Evolutionary conservation across 192 early-diverging fungal species (phyloP), one percentile per base, ranked within the genome.

Genomic region (Pilobolus umbonatus): DNA sequence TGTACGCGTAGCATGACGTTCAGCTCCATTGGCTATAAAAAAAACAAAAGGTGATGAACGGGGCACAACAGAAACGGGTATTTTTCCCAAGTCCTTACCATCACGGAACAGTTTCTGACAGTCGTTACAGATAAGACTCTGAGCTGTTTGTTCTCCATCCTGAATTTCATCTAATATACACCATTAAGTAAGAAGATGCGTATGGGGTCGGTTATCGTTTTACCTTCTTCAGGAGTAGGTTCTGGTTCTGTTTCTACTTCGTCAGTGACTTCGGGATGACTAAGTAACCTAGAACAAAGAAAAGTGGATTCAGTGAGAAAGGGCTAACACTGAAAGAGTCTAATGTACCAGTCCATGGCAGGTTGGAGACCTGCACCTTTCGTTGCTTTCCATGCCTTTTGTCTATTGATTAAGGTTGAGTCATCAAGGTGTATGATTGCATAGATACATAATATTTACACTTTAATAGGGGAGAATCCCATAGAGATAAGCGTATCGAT

Each of bases 101-200:
- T 94, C 88, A 34, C 82, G 72, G 36, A 94, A 74, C n/a, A 94
- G 57, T 55, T 85, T 80, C 36, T 84, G 78, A 57, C 92, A 94
- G 54, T 93, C 92, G 42, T 93, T 82, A 68, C 92, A 94, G 31
- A 81, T 67, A 28, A 94, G 72, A 36, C 82, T 86, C 39, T 92
- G 82, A 0, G 92, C 87, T 12, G 88, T 92, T 47, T 81, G 87
- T 55, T 91, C 82, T 10, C 83, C 84, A 55, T 78, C 78, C 17
- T 77, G 63, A 59, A 89, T 88, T 42, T 82, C 83, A 39, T 78
- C 88, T 25, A 45, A 28, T n/a, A n/a, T n/a, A n/a, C n/a, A n/a
- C n/a, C n/a, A 61, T 9, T 36, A 31, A 22, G 44, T 65, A 15
- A 67, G 50, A 12, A 56, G n/a, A 38, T 50, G 57, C 42, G 3